Conservation (phyloP, 345 rosid species). For the Rhizophora mangle region DNA sequence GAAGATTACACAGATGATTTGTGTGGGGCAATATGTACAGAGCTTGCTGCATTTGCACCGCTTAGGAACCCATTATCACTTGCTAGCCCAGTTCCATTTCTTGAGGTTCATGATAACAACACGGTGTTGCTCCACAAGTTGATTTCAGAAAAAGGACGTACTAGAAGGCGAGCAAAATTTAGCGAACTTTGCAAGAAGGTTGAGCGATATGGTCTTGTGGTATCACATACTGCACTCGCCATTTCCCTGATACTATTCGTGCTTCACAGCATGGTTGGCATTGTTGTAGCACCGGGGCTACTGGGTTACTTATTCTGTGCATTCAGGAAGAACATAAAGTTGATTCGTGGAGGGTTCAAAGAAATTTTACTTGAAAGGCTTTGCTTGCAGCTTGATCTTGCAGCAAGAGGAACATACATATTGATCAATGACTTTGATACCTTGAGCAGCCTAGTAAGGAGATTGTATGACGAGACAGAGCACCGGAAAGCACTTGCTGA, state of each 20-base stretch:
- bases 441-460: conserved; percentile 51
- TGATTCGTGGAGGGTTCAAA: conserved; percentile 13
- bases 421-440: conserved; percentile 77
- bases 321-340: conserved; percentile 36
- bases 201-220: conserved; percentile 42
- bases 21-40: conserved; percentile 29
- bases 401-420: conserved; percentile 72
- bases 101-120: conserved; percentile 43
- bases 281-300: conserved; percentile 58
- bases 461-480: conserved; percentile 61
- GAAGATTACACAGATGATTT: conserved; percentile 14
- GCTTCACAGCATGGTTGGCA: conserved; percentile 58
- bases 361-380: conserved; percentile 40
- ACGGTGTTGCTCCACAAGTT: conserved; percentile 39
- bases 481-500: conserved; percentile 53
- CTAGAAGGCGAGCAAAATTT: conserved; percentile 42
- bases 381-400: conserved; percentile 56
- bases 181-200: conserved; percentile 40
- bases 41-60: conserved; percentile 49
- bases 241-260: conserved; percentile 44
- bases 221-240: conserved; percentile 42
- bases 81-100: conserved; percentile 33
- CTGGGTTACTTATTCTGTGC: conserved; percentile 34
- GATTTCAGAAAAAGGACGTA: conserved; percentile 43
- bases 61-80: conserved; percentile 54